Evolutionary conservation across 2,329 filamentous ascomycete genomes (phyloP).

Genomic region (Catunica adiposa): DNA sequence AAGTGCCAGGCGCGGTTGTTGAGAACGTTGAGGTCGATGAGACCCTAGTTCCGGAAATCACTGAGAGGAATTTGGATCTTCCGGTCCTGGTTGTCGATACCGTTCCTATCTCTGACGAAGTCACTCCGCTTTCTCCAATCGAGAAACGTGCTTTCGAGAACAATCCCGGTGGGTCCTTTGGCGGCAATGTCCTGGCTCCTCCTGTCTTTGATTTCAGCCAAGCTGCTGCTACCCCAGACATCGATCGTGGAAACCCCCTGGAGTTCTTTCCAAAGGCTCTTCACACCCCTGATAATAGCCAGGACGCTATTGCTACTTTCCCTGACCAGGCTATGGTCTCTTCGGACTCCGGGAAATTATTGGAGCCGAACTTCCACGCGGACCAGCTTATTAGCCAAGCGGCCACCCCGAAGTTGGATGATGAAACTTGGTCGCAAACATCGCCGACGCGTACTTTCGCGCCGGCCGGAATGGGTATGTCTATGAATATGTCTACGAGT

Average conservation of each 20-base stretch:
- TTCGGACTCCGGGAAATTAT: background rate
- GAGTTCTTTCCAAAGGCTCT: background rate
- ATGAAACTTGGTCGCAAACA: background rate
- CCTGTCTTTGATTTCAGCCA: background rate
- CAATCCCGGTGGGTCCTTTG: background rate
- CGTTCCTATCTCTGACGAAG: background rate
- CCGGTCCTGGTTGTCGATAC: background rate
- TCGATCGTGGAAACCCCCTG: background rate
- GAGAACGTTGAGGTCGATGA: background rate
- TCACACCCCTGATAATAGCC: background rate
- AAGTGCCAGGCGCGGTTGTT: background rate
- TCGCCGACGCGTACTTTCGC: background rate
- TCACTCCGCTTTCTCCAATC: background rate
- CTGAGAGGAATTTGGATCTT: background rate
- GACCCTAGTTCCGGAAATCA: background rate
- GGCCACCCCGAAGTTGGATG: conserved; percentile 9
- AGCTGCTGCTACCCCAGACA: background rate
- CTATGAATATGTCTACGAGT: background rate
- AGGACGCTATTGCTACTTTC: background rate
- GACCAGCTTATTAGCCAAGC: background rate
- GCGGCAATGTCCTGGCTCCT: background rate
- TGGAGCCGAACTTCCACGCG: conserved; percentile 3
- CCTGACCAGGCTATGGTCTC: background rate
- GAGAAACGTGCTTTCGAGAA: background rate
- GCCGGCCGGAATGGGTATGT: background rate